Percentiles rank a stretch among this genome's conserved stretches.
These are phyloP conservation scores for Cryptosporidium tyzzeri DNA, from an alignment of 169 alveolate species.

Conservation along the genomic window DNA sequence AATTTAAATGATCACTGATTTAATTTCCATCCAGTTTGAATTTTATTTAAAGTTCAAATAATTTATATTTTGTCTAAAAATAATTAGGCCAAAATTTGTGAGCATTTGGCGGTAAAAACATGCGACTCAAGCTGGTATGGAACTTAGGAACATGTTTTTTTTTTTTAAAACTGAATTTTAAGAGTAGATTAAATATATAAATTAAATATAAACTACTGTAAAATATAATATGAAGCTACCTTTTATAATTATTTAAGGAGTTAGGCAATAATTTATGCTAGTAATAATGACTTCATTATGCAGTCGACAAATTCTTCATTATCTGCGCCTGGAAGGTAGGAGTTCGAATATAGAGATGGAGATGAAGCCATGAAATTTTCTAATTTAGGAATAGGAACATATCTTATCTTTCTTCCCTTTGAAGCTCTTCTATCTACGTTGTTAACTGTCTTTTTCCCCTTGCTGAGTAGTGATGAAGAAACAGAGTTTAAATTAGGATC, in stretches of 20 bases:
- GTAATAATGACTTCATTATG: conserved; percentile 33
- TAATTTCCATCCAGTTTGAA: not conserved
- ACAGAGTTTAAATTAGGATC: not conserved
- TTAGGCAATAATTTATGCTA: conserved; percentile 1
- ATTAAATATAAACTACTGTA: not conserved
- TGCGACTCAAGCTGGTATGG: not conserved
- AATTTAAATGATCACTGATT: not conserved
- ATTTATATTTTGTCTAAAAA: not conserved
- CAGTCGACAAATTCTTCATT: conserved; percentile 66
- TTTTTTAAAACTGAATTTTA: not conserved
- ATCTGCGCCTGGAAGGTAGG: conserved; percentile 45
- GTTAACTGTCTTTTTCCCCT: conserved; percentile 52
- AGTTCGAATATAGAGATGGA: conserved; percentile 1
- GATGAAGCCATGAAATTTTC: conserved; percentile 77
- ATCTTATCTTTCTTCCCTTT: conserved; percentile 81
- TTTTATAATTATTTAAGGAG: not conserved
- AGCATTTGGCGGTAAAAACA: conserved; percentile 40
- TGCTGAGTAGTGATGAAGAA: conserved; percentile 64
- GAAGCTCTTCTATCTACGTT: conserved; percentile 82
- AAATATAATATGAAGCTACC: not conserved
- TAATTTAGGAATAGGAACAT: conserved; percentile 79
- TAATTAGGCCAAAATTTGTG: conserved; percentile 4
- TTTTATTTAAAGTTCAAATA: not conserved
- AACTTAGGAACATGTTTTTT: not conserved
- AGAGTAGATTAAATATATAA: not conserved